Conservation (phyloP, 2,329 filamentous ascomycete genomes). For the Fusarium keratoplasticum region DNA sequence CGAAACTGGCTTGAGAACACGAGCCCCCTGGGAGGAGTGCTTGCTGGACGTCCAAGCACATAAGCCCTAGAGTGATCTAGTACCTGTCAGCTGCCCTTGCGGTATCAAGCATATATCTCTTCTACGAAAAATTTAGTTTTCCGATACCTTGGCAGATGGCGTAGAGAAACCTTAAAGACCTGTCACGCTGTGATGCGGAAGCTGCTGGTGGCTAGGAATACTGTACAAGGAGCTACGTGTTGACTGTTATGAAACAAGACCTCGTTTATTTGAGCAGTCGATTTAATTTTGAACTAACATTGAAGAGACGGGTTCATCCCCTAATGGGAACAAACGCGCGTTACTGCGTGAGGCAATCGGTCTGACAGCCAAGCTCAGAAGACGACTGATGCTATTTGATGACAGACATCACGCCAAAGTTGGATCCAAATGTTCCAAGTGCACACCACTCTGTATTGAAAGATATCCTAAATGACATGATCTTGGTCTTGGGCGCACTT, state of each 20-base stretch:
- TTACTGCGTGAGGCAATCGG: neutral
- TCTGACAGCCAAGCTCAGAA: neutral
- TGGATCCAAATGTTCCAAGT: neutral
- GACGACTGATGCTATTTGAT: neutral
- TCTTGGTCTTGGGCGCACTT: neutral
- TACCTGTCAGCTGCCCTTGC: neutral
- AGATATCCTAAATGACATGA: neutral
- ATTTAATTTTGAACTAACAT: neutral
- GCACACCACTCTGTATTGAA: neutral
- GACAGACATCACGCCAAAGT: neutral
- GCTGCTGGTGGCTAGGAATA: neutral
- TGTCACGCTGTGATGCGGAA: neutral
- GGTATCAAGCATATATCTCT: neutral
- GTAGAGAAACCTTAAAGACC: neutral
- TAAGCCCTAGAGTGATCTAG: neutral
- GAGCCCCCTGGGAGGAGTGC: neutral
- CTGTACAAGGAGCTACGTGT: neutral
- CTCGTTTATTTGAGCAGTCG: neutral
- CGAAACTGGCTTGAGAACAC: neutral
- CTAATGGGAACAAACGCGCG: neutral
- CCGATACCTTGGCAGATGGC: neutral
- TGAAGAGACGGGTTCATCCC: neutral
- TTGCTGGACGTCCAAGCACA: neutral
- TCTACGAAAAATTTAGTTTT: neutral
- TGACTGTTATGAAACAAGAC: neutral